Evolutionary conservation across 1,139 yeast genomes (phyloP), one percentile per base, ranked within the genome.

Genomic region (Petasospora rhodanensis): DNA sequence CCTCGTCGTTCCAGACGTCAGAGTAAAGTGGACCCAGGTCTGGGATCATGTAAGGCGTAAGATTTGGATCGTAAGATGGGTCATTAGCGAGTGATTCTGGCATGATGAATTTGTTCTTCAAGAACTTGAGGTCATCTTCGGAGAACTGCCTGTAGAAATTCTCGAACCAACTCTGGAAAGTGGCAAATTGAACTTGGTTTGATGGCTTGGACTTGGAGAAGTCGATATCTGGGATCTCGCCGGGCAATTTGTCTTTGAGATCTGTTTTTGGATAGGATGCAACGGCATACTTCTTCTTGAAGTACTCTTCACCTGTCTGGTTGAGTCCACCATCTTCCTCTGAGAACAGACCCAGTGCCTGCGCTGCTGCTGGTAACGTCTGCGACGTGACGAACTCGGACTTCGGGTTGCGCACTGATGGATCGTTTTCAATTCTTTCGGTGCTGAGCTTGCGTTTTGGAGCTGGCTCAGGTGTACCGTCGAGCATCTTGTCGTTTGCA

Each of bases 131-230:
- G 54, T 91, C 98, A 23, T 87, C 96, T 42, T 81, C 95, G 17
- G 71, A 65, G 47, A 74, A 84, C 6, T 74, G 73, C 38, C 95
- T 68, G 60, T 82, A 89, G 55, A 74, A 91, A 22, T 91, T 85
- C 54, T 91, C 98, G 29, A 87, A 70, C 46, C 82, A 86, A 1
- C 91, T 64, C 43, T 85, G 81, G 56, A 85, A 93, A 0, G 98
- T 89, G 13, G 86, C 70, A 56, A 84, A 87, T 52, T 87, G 96
- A 14, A 91, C 94, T 61, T 91, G 98, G 56, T 85, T 89, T 3
- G 86, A 63, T 7, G 96, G 96, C 51, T 89, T 89, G 15, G 78
- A 77, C 42, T 79, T 76, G 8, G 96, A 81, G 51, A 84, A 87
- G 56, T 91, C 98, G 35, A 71, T 73, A 55, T 83, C 78, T 8